Percentiles rank a stretch among this genome's conserved stretches.
These are phyloP conservation scores for Zoysia pacifica DNA, from an alignment of 176 grass and related monocot species.

Conservation along the genomic window DNA sequence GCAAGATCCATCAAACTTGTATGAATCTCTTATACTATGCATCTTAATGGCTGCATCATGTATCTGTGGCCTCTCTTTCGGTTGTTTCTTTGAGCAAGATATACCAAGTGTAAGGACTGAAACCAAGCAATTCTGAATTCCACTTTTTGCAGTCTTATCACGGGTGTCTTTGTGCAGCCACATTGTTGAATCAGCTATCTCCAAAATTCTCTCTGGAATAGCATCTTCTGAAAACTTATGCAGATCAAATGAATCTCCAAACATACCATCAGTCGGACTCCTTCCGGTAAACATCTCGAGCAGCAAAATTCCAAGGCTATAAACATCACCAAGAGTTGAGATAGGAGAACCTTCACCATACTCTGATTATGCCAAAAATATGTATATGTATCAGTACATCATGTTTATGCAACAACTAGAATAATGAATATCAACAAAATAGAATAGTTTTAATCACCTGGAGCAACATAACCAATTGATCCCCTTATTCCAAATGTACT, in stretches of 20 bases:
- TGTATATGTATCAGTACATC: background rate
- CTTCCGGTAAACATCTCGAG: background rate
- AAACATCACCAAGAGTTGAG: background rate
- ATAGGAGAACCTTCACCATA: background rate
- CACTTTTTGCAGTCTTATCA: background rate
- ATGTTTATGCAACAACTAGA: no score
- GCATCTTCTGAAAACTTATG: background rate
- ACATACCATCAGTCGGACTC: background rate
- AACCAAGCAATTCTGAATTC: background rate
- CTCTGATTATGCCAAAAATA: background rate
- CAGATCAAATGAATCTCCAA: background rate
- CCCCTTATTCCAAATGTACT: background rate
- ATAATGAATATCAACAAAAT: background rate
- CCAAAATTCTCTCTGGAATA: background rate
- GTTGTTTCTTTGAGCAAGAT: constrained; percentile 33
- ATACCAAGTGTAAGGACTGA: constrained; percentile 14
- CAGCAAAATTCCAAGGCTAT: background rate
- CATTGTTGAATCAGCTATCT: constrained; percentile 11
- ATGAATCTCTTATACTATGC: constrained; percentile 21
- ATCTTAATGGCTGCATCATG: constrained; percentile 11
- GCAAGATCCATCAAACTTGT: background rate
- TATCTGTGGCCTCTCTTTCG: background rate
- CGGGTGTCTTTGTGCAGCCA: background rate
- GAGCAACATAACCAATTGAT: background rate
- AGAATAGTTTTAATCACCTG: background rate